Evolutionary conservation across 805 yeast species (phyloP), one percentile per base, ranked within the genome.

Genomic region (Myxozyma nipponensis): DNA sequence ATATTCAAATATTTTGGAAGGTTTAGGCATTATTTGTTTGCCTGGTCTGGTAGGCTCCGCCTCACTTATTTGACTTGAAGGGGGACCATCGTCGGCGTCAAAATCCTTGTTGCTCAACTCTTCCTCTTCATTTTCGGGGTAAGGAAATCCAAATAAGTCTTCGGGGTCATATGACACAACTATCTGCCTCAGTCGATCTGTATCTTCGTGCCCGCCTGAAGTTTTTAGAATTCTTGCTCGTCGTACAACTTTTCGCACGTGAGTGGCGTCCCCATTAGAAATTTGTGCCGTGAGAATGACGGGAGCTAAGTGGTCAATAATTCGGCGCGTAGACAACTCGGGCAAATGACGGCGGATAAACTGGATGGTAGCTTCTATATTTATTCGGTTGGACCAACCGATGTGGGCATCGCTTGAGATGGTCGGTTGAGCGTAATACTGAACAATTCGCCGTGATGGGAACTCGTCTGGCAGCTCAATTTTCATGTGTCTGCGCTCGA

Each of bases 391-490:
- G 17, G 23, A 26, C 54, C 54, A 50, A 3, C n/a, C 25, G 4
- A 50, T 37, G 9, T 32, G 22, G 0, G 9, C 17, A 9, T 35
- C 23, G 13, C 18, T 19, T 2, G 52, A 45, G 18, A 57, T 54
- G 3, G 39, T 41, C 13, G 61, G 61, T 3, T 26, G 19, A 7
- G 39, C 22, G 28, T 57, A 57, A n/a, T 45, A 40, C n/a, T 54
- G 35, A 15, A 44, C 23, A 15, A 57, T 32, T n/a, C 26, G 22
- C 22, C 10, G 30, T n/a, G 47, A 36, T 3, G 62, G 62, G 41
- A 58, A 57, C 18, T 42, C 43, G 10, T 50, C 56, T n/a, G 44
- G 49, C 17, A 56, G 40, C 17, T 39, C 40, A n/a, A 56, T 47
- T 2, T 50, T 42, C 18, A 26, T 46, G 28, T 50, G 54, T 23